Evolutionary conservation across 768 basidiomycete species (phyloP).

Genomic region (Mycena belliarum): DNA sequence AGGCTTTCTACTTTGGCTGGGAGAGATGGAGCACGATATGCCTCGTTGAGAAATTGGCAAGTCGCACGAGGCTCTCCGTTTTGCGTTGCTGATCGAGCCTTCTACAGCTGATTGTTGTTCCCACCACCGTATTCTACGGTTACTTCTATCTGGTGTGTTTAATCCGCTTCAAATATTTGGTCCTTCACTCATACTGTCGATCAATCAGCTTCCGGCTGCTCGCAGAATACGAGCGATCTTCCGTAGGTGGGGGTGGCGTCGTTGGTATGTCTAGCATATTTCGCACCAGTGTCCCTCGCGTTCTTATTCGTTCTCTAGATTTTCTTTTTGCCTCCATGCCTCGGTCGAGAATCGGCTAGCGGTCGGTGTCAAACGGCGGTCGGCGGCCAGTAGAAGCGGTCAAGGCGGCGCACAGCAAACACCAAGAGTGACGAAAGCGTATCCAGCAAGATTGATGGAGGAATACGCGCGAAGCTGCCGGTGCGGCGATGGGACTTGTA

Average conservation of each 20-base stretch:
- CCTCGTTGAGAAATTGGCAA: neutral
- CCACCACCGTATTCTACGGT: neutral
- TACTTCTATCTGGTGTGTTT: neutral
- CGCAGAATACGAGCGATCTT: neutral
- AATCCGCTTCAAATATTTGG: neutral
- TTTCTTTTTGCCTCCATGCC: neutral
- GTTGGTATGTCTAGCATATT: neutral
- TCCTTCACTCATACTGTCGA: neutral
- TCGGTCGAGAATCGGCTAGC: constrained; percentile 1
- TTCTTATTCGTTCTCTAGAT: neutral
- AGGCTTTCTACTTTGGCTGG: neutral
- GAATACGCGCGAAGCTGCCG: neutral
- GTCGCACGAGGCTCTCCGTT: neutral
- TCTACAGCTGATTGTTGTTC: neutral
- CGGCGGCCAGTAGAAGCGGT: neutral
- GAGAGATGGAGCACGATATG: neutral
- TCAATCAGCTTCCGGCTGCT: neutral
- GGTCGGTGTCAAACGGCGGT: neutral
- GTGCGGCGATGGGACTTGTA: neutral
- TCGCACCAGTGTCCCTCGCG: neutral
- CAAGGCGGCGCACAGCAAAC: neutral
- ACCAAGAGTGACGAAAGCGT: neutral
- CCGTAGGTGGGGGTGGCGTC: neutral
- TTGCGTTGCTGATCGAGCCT: neutral
- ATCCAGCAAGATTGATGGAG: neutral